phyloP scores from a whole-genome alignment of 1,139 yeast species.

The Kurtzmaniella quercitrusa region DNA sequence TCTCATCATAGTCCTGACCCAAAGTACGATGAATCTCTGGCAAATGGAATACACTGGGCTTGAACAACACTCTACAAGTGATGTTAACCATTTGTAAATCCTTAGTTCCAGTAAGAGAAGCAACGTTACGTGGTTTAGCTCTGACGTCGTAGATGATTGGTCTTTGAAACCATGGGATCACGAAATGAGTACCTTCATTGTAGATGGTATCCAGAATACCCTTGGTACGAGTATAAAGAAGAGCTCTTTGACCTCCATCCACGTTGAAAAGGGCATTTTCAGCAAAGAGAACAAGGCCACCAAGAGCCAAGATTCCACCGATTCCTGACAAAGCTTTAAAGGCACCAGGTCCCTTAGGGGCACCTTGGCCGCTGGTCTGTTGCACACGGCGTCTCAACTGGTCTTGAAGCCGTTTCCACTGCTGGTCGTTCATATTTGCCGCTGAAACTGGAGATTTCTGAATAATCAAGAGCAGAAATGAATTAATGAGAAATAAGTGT shows the following conservation, averaged over 20 bases:
- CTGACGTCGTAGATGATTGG: slow-evolving; percentile 93
- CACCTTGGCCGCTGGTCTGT: slow-evolving; percentile 40
- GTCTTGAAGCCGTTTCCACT: slow-evolving; percentile 65
- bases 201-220: slow-evolving; percentile 87
- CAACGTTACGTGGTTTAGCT: slow-evolving; percentile 95
- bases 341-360: slow-evolving; percentile 45
- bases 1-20: slow-evolving; percentile 92
- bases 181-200: slow-evolving; percentile 92
- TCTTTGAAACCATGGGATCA: slow-evolving; percentile 92
- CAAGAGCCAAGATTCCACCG: slow-evolving; percentile 71
- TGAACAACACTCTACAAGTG: slow-evolving; percentile 92
- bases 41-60: slow-evolving; percentile 75
- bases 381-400: slow-evolving; percentile 65
- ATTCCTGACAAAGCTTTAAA: slow-evolving; percentile 68
- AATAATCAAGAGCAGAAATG: background rate
- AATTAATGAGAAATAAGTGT: background rate
- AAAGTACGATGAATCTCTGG: slow-evolving; percentile 87
- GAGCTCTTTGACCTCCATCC: slow-evolving; percentile 99
- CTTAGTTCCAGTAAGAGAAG: slow-evolving; percentile 97
- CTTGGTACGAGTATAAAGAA: slow-evolving; percentile 79
- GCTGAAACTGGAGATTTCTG: background rate
- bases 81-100: slow-evolving; percentile 99
- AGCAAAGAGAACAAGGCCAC: slow-evolving; percentile 63
- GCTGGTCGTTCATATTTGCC: slow-evolving; percentile 42
- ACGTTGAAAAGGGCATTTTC: slow-evolving; percentile 87